These are phyloP conservation scores for Starmerella gropengiesseri DNA, from an alignment of 805 yeast genomes.

Conservation along the genomic window DNA sequence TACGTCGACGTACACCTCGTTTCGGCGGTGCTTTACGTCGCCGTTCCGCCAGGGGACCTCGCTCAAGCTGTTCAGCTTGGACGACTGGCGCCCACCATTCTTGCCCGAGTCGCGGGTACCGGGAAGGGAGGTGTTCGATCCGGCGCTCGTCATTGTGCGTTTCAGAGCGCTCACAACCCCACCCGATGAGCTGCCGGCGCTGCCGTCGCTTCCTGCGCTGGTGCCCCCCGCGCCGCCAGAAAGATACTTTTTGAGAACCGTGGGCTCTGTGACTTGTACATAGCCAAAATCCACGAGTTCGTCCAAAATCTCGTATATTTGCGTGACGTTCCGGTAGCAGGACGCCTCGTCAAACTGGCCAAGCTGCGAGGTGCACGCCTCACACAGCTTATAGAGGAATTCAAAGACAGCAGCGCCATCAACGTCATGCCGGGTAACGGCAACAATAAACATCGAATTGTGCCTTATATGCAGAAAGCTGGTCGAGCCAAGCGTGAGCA, in stretches of 20 bases:
- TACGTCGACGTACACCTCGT: conserved; percentile 68
- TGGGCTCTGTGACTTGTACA: conserved; percentile 54
- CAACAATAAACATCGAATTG: conserved; percentile 64
- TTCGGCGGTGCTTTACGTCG: conserved; percentile 67
- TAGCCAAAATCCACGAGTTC: conserved; percentile 69
- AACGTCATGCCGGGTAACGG: conserved; percentile 78
- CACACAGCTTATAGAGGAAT: conserved; percentile 54
- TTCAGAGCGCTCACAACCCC: conserved; percentile 23
- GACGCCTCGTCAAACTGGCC: conserved; percentile 37
- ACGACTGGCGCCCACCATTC: neutral
- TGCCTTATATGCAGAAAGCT: conserved; percentile 69
- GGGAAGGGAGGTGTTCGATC: neutral
- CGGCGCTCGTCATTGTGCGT: conserved; percentile 13
- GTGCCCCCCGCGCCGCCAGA: neutral
- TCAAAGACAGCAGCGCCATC: conserved; percentile 76
- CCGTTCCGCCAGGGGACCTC: conserved; percentile 53
- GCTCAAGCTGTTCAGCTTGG: conserved; percentile 10
- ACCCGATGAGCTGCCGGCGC: neutral
- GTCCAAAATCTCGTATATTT: conserved; percentile 67
- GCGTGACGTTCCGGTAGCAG: conserved; percentile 53
- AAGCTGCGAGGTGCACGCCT: conserved; percentile 39
- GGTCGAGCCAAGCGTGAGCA: conserved; percentile 82
- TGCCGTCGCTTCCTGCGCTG: neutral
- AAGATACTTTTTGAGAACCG: conserved; percentile 27
- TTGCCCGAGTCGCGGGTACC: neutral